Percentiles rank a stretch among this genome's conserved stretches.
These are phyloP conservation scores for Decorospora gaudefroyi DNA, from an alignment of 2,329 filamentous ascomycete species.

Conservation along the genomic window DNA sequence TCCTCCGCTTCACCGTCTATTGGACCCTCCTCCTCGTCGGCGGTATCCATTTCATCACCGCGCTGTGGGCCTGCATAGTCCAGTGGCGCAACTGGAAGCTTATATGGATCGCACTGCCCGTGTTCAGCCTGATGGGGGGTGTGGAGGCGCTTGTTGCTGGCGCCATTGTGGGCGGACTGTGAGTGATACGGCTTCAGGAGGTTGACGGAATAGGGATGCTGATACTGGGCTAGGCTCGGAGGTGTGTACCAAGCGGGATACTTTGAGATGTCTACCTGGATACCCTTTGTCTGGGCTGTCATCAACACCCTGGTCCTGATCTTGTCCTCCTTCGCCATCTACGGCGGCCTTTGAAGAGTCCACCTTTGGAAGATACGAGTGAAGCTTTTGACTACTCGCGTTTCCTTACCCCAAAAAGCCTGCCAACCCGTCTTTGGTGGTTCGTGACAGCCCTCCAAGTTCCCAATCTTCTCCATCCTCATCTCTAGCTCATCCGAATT, in stretches of 20 bases:
- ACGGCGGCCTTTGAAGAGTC: conserved; percentile 80
- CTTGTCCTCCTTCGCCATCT: conserved; percentile 89
- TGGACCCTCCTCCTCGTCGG: conserved; percentile 85
- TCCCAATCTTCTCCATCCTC: no score
- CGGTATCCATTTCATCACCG: conserved; percentile 73
- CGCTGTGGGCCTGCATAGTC: conserved; percentile 71
- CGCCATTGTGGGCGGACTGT: conserved; percentile 80
- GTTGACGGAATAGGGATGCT: conserved; percentile 8
- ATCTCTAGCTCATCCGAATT: no score
- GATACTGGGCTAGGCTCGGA: conserved; percentile 63
- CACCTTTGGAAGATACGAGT: no score
- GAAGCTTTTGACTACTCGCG: no score
- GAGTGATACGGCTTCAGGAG: conserved; percentile 43
- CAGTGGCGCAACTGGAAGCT: conserved; percentile 63
- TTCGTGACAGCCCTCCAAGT: no score
- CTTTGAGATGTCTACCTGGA: conserved; percentile 93
- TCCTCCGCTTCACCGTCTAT: conserved; percentile 83
- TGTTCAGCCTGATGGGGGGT: conserved; percentile 73
- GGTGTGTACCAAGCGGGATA: conserved; percentile 80
- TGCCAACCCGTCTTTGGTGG: no score
- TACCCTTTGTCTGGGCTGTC: conserved; percentile 84
- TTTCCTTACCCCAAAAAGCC: no score
- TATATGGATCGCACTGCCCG: conserved; percentile 71
- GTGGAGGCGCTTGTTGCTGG: conserved; percentile 79
- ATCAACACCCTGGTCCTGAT: conserved; percentile 83